Percentiles rank a stretch among this genome's conserved stretches.
Conservation (phyloP, 1,284 basidiomycete species). For the Sanguinoderma infundibulare region DNA sequence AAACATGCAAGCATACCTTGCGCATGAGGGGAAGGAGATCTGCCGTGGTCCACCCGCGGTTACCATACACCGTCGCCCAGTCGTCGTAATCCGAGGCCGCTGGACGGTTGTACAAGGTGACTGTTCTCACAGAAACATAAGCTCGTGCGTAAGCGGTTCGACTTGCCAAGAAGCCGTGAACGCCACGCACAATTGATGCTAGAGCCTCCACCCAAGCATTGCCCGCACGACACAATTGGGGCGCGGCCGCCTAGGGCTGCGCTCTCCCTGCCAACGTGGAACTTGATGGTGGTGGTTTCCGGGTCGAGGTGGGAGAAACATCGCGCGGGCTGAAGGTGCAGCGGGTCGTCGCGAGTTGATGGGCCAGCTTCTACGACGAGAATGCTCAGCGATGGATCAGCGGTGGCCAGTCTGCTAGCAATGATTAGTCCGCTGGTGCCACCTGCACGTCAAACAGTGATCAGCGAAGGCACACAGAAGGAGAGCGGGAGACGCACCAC, state of each 20-base stretch:
- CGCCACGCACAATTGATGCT: conserved; percentile 53
- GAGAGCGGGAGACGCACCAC: conserved; percentile 38
- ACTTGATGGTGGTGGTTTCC: conserved; percentile 25
- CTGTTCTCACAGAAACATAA: conserved; percentile 12
- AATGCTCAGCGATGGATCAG: conserved; percentile 44
- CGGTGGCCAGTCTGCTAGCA: conserved; percentile 46
- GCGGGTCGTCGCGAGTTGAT: conserved; percentile 34
- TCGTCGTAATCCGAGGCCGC: conserved; percentile 59
- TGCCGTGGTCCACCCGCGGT: conserved; percentile 54
- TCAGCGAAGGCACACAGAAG: background rate
- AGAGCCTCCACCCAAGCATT: conserved; percentile 59
- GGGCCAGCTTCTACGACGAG: conserved; percentile 47
- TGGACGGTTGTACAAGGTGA: conserved; percentile 52
- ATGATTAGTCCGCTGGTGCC: conserved; percentile 47
- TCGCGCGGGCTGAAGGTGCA: conserved; percentile 37
- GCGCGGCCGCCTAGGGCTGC: conserved; percentile 45
- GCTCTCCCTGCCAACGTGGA: conserved; percentile 26
- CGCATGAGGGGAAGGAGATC: conserved; percentile 44
- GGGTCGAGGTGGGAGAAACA: conserved; percentile 33
- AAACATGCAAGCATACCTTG: conserved; percentile 16
- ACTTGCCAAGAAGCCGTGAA: background rate
- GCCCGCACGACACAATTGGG: conserved; percentile 43
- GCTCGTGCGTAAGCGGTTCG: background rate
- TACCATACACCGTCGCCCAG: conserved; percentile 49
- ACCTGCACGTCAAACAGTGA: conserved; percentile 31